Percentiles rank a stretch among this genome's conserved stretches.
Evolutionary conservation across 805 yeast genomes (phyloP).

Genomic region (Clavispora carvajalis): DNA sequence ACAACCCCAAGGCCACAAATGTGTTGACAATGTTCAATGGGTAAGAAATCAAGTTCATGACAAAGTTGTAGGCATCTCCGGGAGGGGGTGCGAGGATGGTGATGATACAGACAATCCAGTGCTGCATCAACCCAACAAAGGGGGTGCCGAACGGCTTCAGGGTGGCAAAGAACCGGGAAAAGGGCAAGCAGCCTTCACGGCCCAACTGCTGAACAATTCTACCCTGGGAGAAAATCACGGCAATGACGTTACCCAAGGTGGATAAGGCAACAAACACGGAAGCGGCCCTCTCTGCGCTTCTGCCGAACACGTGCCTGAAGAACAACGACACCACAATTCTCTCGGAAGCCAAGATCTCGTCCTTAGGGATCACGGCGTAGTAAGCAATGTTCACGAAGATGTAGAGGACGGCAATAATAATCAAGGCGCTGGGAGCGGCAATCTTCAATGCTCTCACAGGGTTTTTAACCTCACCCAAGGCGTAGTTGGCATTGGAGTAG

Average conservation of each 20-base stretch:
- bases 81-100: conserved; percentile 74
- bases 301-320: conserved; percentile 68
- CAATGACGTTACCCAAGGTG: conserved; percentile 76
- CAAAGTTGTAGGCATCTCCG: conserved; percentile 82
- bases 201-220: conserved; percentile 77
- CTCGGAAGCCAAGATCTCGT: conserved; percentile 54
- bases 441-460: conserved; percentile 63
- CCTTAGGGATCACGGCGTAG: conserved; percentile 74
- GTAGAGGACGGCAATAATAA: conserved; percentile 57
- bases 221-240: conserved; percentile 79
- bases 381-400: conserved; percentile 76
- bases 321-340: conserved; percentile 72
- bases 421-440: conserved; percentile 73
- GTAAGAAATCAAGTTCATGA: conserved; percentile 73
- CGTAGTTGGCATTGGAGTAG: conserved; percentile 78
- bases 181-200: conserved; percentile 76
- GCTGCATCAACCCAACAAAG: conserved; percentile 65
- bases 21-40: conserved; percentile 75
- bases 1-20: conserved; percentile 56
- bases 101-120: conserved; percentile 68
- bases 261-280: conserved; percentile 77
- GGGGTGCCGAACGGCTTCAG: conserved; percentile 73
- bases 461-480: conserved; percentile 71
- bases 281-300: conserved; percentile 63
- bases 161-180: conserved; percentile 63